Evolutionary conservation across 2,329 filamentous ascomycete species (phyloP), one percentile per base, ranked within the genome.

Genomic region (Neonectria sp.): DNA sequence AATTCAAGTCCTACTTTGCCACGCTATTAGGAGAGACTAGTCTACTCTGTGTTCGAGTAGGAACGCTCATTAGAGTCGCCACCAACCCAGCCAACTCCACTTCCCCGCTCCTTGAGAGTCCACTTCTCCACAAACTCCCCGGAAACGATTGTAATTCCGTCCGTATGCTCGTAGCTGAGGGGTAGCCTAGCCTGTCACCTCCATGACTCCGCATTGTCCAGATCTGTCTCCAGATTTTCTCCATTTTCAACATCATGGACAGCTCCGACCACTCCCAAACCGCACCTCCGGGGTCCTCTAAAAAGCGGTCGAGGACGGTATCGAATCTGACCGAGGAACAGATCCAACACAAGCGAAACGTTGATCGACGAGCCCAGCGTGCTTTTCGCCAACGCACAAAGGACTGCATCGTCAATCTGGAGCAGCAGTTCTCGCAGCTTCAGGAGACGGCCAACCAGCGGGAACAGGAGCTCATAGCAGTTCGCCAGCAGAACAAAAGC

Each of bases 361-460:
- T 51, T n/a, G 57, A 60, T 24, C 45, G 46, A 4, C 15, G 29
- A 12, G 57, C 57, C 11, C 57, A 60, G 33, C 46, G 57, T 13
- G 57, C 57, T 3, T 52, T 60, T 52, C 57, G 57, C 7, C 57
- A 60, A 15, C 57, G 57, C 3, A 60, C 45, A 6, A 60, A 60
- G 24, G 46, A 60, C 24, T 40, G 31, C 43, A 52, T 52, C 13
- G 12, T 24, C 13, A 52, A 40, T 31, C 57, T 60, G 2, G 57
- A 60, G 46, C 57, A 52, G 33, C 57, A 60, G 31, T 71, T 7
- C 24, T 61, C 0, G 56, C 60, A 37, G 52, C 61, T 5, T 46
- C 61, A 0, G 56, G 68, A 2, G 62, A 71, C 33, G 61, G 52
- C 62, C 29, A 67, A 52, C 24, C 29, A 43, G 4, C n/a, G 37